Evolutionary conservation across 148 eudicot genomes (phyloP).

Genomic region (Chenopodium suecicum): DNA sequence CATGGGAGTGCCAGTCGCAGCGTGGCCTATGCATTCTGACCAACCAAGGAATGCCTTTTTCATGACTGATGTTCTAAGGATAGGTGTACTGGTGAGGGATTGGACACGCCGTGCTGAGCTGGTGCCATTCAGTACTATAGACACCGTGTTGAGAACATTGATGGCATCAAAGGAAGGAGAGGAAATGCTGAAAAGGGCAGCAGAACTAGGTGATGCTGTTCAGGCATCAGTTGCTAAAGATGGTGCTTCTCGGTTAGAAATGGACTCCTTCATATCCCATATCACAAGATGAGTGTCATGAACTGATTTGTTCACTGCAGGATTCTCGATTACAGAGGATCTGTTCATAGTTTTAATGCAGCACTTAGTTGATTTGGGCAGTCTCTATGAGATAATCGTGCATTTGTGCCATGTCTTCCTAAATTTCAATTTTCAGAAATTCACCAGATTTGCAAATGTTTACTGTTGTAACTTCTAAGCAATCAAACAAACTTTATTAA

Average conservation of each 20-base stretch:
- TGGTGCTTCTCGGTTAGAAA: constrained; percentile 42
- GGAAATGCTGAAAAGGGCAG: constrained; percentile 44
- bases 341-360: too few relatives aligned
- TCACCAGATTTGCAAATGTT: too few relatives aligned
- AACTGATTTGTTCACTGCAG: neutral
- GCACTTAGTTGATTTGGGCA: too few relatives aligned
- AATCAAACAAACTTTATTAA: neutral
- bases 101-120: constrained; percentile 36
- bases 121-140: constrained; percentile 26
- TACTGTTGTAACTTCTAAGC: too few relatives aligned
- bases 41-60: constrained; percentile 53
- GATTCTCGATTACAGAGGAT: too few relatives aligned
- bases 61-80: constrained; percentile 37
- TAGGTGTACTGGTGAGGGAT: constrained; percentile 39
- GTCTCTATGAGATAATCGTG: too few relatives aligned
- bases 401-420: too few relatives aligned
- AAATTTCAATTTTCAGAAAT: too few relatives aligned
- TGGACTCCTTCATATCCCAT: constrained; percentile 56
- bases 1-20: constrained; percentile 60
- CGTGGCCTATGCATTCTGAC: constrained; percentile 73
- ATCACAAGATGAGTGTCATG: constrained; percentile 39
- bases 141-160: constrained; percentile 37
- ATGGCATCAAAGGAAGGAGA: constrained; percentile 48
- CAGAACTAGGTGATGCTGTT: constrained; percentile 31
- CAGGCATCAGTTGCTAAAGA: constrained; percentile 34